A percentile compares a stretch with the other conserved stretches of the same genome.
phyloP scores from a whole-genome alignment of 179 eudicot genomes.

The Spergularia azorica region DNA sequence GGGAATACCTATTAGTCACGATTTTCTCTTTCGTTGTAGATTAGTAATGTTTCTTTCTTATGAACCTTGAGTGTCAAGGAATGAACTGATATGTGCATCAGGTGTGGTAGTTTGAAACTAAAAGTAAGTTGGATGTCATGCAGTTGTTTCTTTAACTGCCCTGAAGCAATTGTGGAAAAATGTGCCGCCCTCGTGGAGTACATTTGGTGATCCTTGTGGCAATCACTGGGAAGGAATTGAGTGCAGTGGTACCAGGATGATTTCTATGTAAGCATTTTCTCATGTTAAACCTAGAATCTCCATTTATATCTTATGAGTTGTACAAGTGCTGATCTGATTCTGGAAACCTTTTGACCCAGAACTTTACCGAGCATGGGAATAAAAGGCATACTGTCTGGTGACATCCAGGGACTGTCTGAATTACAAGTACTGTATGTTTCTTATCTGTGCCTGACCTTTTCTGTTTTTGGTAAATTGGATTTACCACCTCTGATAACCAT shows the following conservation, averaged over 20 bases:
- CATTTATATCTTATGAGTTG: neutral
- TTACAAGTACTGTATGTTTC: constrained; percentile 59
- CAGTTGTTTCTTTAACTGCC: constrained; percentile 59
- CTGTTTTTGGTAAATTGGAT: neutral
- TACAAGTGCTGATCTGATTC: neutral
- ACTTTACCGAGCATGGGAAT: constrained; percentile 58
- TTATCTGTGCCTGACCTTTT: neutral
- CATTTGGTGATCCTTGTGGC: constrained; percentile 66
- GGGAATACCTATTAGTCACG: too few species aligned
- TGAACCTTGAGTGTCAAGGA: neutral
- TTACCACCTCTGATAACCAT: neutral
- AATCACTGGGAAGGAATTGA: constrained; percentile 68
- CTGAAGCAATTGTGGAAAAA: constrained; percentile 60
- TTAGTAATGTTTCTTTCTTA: neutral
- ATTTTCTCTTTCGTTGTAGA: too few species aligned
- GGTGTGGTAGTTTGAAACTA: neutral
- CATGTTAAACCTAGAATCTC: neutral
- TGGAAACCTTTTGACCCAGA: constrained; percentile 38
- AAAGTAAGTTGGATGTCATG: constrained; percentile 13
- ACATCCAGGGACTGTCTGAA: constrained; percentile 51
- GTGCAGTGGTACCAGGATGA: constrained; percentile 56
- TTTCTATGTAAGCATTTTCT: constrained; percentile 51
- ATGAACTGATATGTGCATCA: neutral
- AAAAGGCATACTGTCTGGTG: constrained; percentile 66
- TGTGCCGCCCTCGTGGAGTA: constrained; percentile 73